These are phyloP conservation scores for Talaromyces adpressus DNA, from an alignment of 495 filamentous ascomycete species.

Conservation along the genomic window DNA sequence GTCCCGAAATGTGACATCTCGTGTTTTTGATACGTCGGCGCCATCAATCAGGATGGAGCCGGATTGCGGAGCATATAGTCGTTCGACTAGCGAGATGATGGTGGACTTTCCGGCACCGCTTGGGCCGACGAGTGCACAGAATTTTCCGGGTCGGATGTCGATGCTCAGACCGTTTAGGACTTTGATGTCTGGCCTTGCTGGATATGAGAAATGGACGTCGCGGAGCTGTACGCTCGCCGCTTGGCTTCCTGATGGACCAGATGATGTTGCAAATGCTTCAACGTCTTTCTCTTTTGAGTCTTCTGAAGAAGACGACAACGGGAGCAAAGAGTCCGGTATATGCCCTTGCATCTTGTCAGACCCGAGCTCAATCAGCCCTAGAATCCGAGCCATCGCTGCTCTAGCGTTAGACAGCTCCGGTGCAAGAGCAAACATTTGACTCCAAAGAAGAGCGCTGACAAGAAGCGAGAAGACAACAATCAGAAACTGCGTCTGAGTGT, in stretches of 20 bases:
- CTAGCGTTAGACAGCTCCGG: constrained; percentile 52
- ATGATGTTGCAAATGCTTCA: constrained; percentile 15
- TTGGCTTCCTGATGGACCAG: constrained; percentile 17
- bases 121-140: constrained; percentile 51
- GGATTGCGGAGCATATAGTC: constrained; percentile 48
- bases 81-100: constrained; percentile 54
- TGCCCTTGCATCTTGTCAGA: constrained; percentile 26
- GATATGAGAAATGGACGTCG: constrained; percentile 57
- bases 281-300: constrained; percentile 9
- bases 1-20: constrained; percentile 41
- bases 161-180: constrained; percentile 38
- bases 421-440: constrained; percentile 60
- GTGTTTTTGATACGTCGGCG: constrained; percentile 19
- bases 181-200: constrained; percentile 30
- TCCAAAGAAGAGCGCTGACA: constrained; percentile 54
- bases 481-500: constrained; percentile 54
- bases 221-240: constrained; percentile 43
- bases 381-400: constrained; percentile 36
- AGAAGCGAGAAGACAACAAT: constrained; percentile 53
- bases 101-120: constrained; percentile 61
- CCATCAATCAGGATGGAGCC: not conserved
- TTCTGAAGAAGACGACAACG: not conserved
- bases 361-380: constrained; percentile 41
- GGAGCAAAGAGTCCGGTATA: not conserved
- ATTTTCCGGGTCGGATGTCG: constrained; percentile 35